Percentiles rank a stretch among this genome's conserved stretches.
Conservation (phyloP, 75 land plant genomes). For the Pinus taeda region DNA sequence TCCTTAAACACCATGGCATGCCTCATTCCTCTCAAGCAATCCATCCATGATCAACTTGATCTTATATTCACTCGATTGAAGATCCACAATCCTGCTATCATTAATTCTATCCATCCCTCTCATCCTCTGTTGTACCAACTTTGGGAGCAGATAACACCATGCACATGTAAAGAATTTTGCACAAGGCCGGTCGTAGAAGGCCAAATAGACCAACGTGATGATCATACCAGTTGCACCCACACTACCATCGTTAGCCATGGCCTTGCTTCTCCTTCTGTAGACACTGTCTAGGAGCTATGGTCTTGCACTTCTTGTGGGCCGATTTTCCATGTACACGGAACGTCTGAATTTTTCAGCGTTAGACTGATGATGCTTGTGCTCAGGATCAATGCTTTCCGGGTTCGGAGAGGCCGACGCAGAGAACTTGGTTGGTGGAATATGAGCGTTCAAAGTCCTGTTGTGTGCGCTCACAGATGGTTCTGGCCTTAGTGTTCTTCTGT, state of each 20-base stretch:
- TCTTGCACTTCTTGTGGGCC: not conserved
- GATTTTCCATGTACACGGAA: not conserved
- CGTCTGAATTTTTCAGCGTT: not conserved
- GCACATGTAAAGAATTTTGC: not conserved
- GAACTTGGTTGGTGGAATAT: too few species aligned
- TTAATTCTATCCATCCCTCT: not conserved
- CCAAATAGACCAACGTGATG: not conserved
- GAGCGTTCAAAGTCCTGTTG: too few species aligned
- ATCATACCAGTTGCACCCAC: not conserved
- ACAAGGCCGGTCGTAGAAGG: not conserved
- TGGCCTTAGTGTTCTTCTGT: too few species aligned
- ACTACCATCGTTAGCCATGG: not conserved
- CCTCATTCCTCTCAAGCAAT: not conserved
- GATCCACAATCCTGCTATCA: not conserved
- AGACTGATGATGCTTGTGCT: not conserved
- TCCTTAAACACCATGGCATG: not conserved
- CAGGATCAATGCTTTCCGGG: not conserved
- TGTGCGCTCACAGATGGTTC: too few species aligned
- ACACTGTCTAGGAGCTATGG: not conserved
- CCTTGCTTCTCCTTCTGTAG: not conserved
- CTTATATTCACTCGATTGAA: slow-evolving; percentile 2
- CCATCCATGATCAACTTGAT: slow-evolving; percentile 11
- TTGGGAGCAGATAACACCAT: slow-evolving; percentile 7
- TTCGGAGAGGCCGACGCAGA: too few species aligned
- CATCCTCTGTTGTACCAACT: not conserved